Base-by-base conservation (phyloP, 1,139 yeast species). In the Zhuliangozyma blackwelliae region DNA sequence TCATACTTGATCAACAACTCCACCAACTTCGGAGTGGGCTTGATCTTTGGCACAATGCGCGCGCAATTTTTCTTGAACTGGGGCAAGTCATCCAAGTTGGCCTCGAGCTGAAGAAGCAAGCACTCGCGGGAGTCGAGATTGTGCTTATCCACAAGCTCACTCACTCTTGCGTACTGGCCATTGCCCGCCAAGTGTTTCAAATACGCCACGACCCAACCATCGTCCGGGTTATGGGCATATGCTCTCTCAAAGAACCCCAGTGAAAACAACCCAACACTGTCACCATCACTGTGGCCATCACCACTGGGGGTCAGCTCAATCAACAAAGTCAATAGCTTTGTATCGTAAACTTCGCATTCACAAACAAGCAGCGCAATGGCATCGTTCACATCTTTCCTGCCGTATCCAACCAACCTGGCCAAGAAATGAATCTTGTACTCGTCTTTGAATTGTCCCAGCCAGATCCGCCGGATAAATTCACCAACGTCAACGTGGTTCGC, bases 371-470 rank as follows among this genome's bases (percentile, higher is more conserved):
- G 52, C 12, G 53, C 37, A 2, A 57, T 32, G 19, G 56, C 56
- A 28, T 66, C 55, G 32, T 54, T 57, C 10, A 65, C 47, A 29
- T 57, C 57, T 35, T 65, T 73, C 29, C 53, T 44, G 22, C 59
- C 50, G 35, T 54, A 52, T 1, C 43, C 38, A 11, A 65, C 43
- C 32, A 68, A 46, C 9, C 46, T 32, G 2, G 39, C 30, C 9
- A 65, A 31, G 10, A 61, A 49, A 1, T 34, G 35, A 3, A 42
- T 27, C 28, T 52, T 52, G 11, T 40, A 38, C 5, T 43, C 42
- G 2, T 36, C 16, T n/a, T 44, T 48, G 33, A 58, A 41, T 7
- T 46, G 44, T 51, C 55, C 59, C 5, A 35, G 26, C 46, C 57
- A 47, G 9, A 65, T 36, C n/a, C 68, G 49, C 7, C 42, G 40